Evolutionary conservation across 768 basidiomycete species (phyloP), one percentile per base, ranked within the genome.

Genomic region (Agaricus blazei): DNA sequence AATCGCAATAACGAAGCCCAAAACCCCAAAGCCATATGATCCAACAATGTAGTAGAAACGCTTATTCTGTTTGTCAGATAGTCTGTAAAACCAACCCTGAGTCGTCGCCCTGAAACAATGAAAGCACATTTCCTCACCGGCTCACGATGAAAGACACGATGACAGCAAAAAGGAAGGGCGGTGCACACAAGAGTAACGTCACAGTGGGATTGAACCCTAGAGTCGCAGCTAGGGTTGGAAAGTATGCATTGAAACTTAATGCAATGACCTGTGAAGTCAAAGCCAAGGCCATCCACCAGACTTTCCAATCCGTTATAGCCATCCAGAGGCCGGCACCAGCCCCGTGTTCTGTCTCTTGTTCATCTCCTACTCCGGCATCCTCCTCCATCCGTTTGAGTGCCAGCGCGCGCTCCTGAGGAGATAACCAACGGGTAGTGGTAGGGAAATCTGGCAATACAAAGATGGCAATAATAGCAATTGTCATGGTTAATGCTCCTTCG

Each of bases 391-490:
- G 77, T 46, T 74, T 66, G 56, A 81, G 68, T 14, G 88, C 87
- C 31, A 90, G 72, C 0, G 78, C 74, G 52, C 74, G 73, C 60
- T 90, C 89, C 41, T 78, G 70, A 6, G 76, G 75, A 3, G 82
- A 76, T 23, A 90, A 77, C 84, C 85, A 90, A n/a, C 66, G 67
- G 36, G 72, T 71, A 5, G 76, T 81, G n/a, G 82, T 84, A 3
- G 89, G 90, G 67, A 91, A 91, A 67, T 92, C 90, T 3, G 91
- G 91, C 8, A 93, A 76, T 60, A 93, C 69, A 60, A 82, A 84
- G 50, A 84, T 77, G 2, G 88, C 81, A 55, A 75, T 59, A 48
- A 85, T 60, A 3, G 78, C 78, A 8, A 80, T 69, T n/a, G 72
- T 63, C 54, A 88, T 73, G 0, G 85, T 90, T 36, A 87, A 63